These are phyloP conservation scores for Crithidia brevicula DNA, from an alignment of 208 protist genomes.

Conservation along the genomic window DNA sequence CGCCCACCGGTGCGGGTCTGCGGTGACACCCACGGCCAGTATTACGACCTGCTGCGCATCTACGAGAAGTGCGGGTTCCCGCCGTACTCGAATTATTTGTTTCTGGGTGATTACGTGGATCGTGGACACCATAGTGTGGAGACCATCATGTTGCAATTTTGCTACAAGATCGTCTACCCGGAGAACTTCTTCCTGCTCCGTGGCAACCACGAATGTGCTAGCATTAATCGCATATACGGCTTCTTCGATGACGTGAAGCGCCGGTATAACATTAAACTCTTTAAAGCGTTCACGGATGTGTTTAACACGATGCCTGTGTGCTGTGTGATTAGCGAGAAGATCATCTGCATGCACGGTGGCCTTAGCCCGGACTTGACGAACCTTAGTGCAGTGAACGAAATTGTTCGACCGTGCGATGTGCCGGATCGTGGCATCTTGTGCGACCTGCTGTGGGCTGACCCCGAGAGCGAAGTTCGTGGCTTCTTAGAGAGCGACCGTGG, in stretches of 20 bases:
- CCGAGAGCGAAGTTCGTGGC: constrained; percentile 90
- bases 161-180: constrained; percentile 97
- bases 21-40: constrained; percentile 99
- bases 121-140: constrained; percentile 97
- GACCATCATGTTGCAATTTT: constrained; percentile 89
- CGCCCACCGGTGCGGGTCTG: constrained; percentile 86
- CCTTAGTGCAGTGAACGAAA: constrained; percentile 93
- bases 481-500: constrained; percentile 98
- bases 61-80: constrained; percentile 99
- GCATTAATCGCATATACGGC: constrained; percentile 99
- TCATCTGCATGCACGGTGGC: constrained; percentile 99
- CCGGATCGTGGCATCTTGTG: constrained; percentile 99
- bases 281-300: constrained; percentile 99
- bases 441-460: constrained; percentile 99
- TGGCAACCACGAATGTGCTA: constrained; percentile 99
- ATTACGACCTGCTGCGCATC: constrained; percentile 98
- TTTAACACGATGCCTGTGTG: constrained; percentile 99
- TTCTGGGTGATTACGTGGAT: constrained; percentile 99
- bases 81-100: constrained; percentile 99
- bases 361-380: constrained; percentile 97
- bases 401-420: constrained; percentile 97
- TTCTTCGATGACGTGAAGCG: constrained; percentile 98
- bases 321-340: constrained; percentile 99
- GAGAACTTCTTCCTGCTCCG: constrained; percentile 99
- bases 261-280: constrained; percentile 97